These are phyloP conservation scores for Vanilla planifolia DNA, from an alignment of 106 monocot genomes.

Conservation along the genomic window DNA sequence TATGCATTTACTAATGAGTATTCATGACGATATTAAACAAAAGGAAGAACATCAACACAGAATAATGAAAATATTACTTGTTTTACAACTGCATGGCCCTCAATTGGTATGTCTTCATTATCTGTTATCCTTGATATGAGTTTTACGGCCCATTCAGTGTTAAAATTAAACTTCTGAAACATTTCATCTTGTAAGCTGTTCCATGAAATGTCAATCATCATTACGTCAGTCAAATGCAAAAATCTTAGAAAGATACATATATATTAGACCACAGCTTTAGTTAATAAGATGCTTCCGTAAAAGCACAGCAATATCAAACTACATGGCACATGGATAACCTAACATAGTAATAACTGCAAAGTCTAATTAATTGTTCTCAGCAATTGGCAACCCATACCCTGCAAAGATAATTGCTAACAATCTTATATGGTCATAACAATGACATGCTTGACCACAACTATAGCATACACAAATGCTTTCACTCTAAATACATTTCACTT, in stretches of 20 bases:
- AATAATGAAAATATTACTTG: slow-evolving; percentile 43
- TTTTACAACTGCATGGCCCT: slow-evolving; percentile 77
- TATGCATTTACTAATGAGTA: slow-evolving; percentile 7
- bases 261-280: slow-evolving; percentile 1
- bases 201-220: slow-evolving; percentile 3
- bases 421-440: too few species aligned
- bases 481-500: too few species aligned
- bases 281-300: background rate
- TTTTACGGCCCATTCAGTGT: slow-evolving; percentile 97
- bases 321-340: too few species aligned
- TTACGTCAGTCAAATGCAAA: background rate
- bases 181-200: slow-evolving; percentile 97
- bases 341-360: too few species aligned
- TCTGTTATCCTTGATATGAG: slow-evolving; percentile 95
- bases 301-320: background rate
- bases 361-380: too few species aligned
- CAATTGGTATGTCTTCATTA: slow-evolving; percentile 91
- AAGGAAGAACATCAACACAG: background rate
- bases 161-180: slow-evolving; percentile 99
- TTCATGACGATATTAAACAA: background rate
- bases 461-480: too few species aligned
- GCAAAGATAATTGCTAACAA: too few species aligned
- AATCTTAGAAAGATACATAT: background rate
- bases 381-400: too few species aligned
- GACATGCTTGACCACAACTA: too few species aligned